Evolutionary conservation across 371 early-diverging fungal species (phyloP).

Genomic region (Dinochytrium kinnereticum): DNA sequence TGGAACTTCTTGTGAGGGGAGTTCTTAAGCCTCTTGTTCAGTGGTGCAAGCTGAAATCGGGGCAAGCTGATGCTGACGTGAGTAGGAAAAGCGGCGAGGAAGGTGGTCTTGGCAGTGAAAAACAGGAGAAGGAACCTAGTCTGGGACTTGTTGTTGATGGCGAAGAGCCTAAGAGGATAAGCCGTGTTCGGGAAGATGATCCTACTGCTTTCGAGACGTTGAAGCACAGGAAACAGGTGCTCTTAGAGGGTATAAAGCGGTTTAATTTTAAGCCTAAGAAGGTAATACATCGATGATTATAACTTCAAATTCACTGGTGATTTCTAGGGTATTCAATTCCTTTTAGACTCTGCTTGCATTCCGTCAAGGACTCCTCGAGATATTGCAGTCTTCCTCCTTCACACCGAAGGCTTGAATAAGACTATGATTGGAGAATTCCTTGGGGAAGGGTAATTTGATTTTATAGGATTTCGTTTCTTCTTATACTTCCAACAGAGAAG

Average conservation of each 20-base stretch:
- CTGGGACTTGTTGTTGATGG: slow-evolving; percentile 24
- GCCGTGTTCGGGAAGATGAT: slow-evolving; percentile 57
- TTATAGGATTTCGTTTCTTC: slow-evolving; percentile 10
- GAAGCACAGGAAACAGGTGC: slow-evolving; percentile 80
- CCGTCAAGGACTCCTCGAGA: slow-evolving; percentile 57
- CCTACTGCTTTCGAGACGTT: slow-evolving; percentile 74
- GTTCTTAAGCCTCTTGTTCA: slow-evolving; percentile 64
- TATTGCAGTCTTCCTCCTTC: slow-evolving; percentile 76
- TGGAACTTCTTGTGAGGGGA: slow-evolving; percentile 55
- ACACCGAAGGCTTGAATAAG: slow-evolving; percentile 82
- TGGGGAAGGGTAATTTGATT: slow-evolving; percentile 73
- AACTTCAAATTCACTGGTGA: background rate
- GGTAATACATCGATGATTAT: slow-evolving; percentile 22
- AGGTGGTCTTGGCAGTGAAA: slow-evolving; percentile 16
- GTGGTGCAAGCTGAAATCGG: slow-evolving; percentile 55
- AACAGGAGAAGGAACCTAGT: slow-evolving; percentile 18
- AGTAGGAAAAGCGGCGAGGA: slow-evolving; percentile 24
- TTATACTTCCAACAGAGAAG: slow-evolving; percentile 54
- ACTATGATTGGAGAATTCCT: slow-evolving; percentile 91
- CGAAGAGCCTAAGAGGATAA: slow-evolving; percentile 20
- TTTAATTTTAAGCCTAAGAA: slow-evolving; percentile 93
- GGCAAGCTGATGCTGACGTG: slow-evolving; percentile 25
- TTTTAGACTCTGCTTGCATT: slow-evolving; percentile 72
- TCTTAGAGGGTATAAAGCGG: slow-evolving; percentile 76
- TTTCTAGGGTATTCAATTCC: slow-evolving; percentile 70